Evolutionary conservation across 164 flowering plant genomes (phyloP).

Genomic region (Chimonanthus praecox): DNA sequence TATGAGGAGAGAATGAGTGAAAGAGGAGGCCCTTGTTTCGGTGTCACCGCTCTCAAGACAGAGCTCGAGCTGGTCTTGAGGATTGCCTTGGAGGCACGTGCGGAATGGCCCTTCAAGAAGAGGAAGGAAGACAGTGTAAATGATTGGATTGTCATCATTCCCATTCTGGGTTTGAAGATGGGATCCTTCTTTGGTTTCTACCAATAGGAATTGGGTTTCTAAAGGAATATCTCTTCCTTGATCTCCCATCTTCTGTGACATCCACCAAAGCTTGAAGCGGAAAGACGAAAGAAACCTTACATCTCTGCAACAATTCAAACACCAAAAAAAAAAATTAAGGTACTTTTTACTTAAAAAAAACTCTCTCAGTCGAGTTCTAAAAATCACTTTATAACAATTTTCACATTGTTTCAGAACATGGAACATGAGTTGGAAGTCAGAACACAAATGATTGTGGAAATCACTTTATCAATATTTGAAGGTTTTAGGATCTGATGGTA

Average conservation of each 20-base stretch:
- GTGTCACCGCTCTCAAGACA: constrained; percentile 58
- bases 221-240: constrained; percentile 65
- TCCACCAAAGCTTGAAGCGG: constrained; percentile 92
- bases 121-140: constrained; percentile 53
- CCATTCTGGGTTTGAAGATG: constrained; percentile 10
- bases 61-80: constrained; percentile 45
- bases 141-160: constrained; percentile 12
- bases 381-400: too few species aligned
- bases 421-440: too few species aligned
- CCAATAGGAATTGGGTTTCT: constrained; percentile 76
- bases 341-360: too few species aligned
- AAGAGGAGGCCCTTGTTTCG: too few species aligned
- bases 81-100: constrained; percentile 62
- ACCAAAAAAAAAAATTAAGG: neutral
- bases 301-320: constrained; percentile 32
- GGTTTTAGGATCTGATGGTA: too few species aligned
- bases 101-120: constrained; percentile 52
- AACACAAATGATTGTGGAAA: too few species aligned
- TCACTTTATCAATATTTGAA: too few species aligned
- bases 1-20: constrained; percentile 23
- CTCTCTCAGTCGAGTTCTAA: too few species aligned
- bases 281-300: constrained; percentile 70
- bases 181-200: constrained; percentile 46
- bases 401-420: too few species aligned
- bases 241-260: constrained; percentile 84